Evolutionary conservation across 2,329 filamentous ascomycete species (phyloP), one percentile per base, ranked within the genome.

Genomic region (Cladosporium oxysporum): DNA sequence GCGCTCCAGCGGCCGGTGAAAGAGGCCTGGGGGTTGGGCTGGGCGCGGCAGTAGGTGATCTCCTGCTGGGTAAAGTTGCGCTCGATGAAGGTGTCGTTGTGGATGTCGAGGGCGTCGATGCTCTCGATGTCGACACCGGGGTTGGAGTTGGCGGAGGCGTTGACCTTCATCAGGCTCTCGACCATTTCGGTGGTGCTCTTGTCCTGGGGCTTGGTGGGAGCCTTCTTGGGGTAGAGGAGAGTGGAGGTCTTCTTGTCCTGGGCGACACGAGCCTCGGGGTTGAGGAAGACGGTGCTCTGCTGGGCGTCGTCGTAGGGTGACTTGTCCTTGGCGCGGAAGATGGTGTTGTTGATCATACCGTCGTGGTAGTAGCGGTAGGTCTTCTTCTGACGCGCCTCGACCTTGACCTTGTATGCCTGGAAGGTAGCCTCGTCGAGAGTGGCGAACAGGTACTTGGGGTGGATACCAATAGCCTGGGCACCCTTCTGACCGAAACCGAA

Each of bases 401-500:
- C 92, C 86, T 96, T 98, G 76, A 83, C 82, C 77, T 90, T 90
- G 86, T 99, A 99, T 66, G 87, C 83, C 67, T 87, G 82, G 80
- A 92, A 99, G 61, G 91, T 90, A 58, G 89, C 83, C 81, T 94
- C 87, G 76, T 98, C 94, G 61, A 99, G 90, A n/a, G 92, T 90
- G 58, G 95, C 95, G 74, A 90, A 99, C 66, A 99, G 87, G 80
- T 98, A 99, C 81, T 91, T 94, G 76, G 96, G 92, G 79, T 99
- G 95, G 62, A 99, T 90, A 84, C 94, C 95, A 75, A 99, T 96
- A 52, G 91, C 94, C 80, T 99, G 96, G 29, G 95, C 92, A 76
- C 95, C 95, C 88, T 99, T 99, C 81, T 99, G 95, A 72, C 95
- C 95, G 84, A 99, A 99, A 80, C 95, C 95, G 79, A 99, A 99